Percentiles rank a stretch among this genome's conserved stretches.
These are phyloP conservation scores for Trametes sanguinea DNA, from an alignment of 768 basidiomycete species.

Conservation along the genomic window DNA sequence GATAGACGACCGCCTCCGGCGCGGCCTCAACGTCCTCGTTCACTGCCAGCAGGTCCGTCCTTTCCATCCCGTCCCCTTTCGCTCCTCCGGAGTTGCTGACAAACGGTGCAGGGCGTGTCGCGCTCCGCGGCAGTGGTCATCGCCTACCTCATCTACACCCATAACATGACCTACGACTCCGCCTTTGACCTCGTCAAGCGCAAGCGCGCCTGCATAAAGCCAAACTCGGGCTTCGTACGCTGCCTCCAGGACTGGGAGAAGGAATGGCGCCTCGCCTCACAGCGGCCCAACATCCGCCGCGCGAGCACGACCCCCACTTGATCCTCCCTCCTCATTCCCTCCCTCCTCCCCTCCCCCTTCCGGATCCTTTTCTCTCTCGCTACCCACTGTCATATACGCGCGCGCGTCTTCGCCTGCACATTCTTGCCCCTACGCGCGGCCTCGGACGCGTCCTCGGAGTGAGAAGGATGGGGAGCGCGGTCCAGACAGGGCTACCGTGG, in stretches of 20 bases:
- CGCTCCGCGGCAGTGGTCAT: slow-evolving; percentile 76
- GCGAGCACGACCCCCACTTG: slow-evolving; percentile 24
- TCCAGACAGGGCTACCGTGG: slow-evolving; percentile 6
- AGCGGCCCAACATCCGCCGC: slow-evolving; percentile 16
- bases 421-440: background rate
- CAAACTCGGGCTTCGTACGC: slow-evolving; percentile 73
- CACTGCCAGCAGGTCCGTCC: slow-evolving; percentile 77
- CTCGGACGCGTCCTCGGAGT: background rate
- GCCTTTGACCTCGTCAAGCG: slow-evolving; percentile 62
- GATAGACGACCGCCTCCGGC: slow-evolving; percentile 61
- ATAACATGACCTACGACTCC: slow-evolving; percentile 70
- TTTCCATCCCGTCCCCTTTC: background rate
- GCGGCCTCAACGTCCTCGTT: slow-evolving; percentile 69
- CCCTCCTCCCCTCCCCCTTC: background rate
- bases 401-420: background rate
- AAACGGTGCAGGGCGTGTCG: slow-evolving; percentile 63
- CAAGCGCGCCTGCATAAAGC: slow-evolving; percentile 72
- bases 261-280: slow-evolving; percentile 28
- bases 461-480: background rate
- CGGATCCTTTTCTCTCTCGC: too few species aligned
- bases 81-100: background rate
- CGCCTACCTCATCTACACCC: slow-evolving; percentile 77
- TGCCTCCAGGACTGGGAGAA: slow-evolving; percentile 35
- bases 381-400: background rate
- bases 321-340: background rate